phyloP scores from a whole-genome alignment of 352 stramenopile species.

The Globisporangium okanoganense region DNA sequence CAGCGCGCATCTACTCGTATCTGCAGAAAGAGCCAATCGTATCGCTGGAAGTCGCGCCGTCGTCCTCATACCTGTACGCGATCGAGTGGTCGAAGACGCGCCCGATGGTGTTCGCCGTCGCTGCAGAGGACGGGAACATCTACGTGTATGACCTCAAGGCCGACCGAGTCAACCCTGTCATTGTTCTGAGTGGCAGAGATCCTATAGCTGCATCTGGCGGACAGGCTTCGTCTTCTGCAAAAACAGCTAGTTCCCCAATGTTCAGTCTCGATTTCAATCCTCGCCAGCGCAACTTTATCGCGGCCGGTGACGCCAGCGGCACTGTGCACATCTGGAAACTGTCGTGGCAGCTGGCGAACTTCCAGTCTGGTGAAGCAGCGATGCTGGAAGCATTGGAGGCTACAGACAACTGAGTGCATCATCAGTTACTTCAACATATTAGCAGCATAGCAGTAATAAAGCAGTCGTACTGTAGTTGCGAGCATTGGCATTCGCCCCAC shows the following conservation, averaged over 20 bases:
- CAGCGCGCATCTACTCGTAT: constrained; percentile 68
- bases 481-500: not conserved
- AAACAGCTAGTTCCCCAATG: constrained; percentile 24
- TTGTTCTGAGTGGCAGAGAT: constrained; percentile 41
- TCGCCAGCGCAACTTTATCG: constrained; percentile 81
- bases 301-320: constrained; percentile 54
- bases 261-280: constrained; percentile 79
- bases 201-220: not conserved
- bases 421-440: not conserved
- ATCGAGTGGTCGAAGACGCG: constrained; percentile 72
- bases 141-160: constrained; percentile 77
- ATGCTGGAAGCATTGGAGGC: constrained; percentile 47
- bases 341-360: constrained; percentile 74
- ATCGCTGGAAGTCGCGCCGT: constrained; percentile 60
- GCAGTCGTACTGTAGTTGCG: not conserved
- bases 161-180: constrained; percentile 37
- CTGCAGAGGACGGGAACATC: constrained; percentile 63
- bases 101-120: constrained; percentile 69
- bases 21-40: constrained; percentile 58
- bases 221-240: not conserved
- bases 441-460: too few species aligned
- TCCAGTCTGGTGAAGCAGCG: constrained; percentile 61
- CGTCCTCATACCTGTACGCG: constrained; percentile 68
- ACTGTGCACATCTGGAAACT: constrained; percentile 83
- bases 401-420: not conserved